phyloP scores from a whole-genome alignment of 495 filamentous ascomycete species.

The Talaromyces thailandensis region DNA sequence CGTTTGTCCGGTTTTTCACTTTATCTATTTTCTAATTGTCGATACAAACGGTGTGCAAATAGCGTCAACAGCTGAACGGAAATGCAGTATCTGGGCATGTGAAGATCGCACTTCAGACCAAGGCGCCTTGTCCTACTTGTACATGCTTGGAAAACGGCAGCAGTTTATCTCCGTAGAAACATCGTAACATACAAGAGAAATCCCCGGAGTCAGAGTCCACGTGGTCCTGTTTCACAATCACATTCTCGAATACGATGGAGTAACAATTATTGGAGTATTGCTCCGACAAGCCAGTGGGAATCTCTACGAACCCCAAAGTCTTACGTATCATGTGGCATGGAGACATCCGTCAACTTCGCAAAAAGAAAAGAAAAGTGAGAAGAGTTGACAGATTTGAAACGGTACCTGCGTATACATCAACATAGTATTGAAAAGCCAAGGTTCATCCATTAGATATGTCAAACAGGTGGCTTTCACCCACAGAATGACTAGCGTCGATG shows the following conservation, averaged over 20 bases:
- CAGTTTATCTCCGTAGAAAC: not conserved
- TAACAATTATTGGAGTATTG: not conserved
- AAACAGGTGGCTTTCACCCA: not conserved
- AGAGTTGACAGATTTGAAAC: not conserved
- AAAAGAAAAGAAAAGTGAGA: not conserved
- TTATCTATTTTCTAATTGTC: not conserved
- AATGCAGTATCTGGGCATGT: not conserved
- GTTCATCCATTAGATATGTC: not conserved
- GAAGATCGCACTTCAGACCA: not conserved
- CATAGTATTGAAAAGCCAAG: not conserved
- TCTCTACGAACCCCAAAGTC: not conserved
- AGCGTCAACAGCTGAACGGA: not conserved
- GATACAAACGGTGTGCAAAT: not conserved
- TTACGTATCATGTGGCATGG: not conserved
- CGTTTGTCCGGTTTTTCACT: not conserved
- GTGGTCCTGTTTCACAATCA: constrained; percentile 3
- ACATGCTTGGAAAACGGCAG: too few species aligned
- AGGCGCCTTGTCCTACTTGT: not conserved
- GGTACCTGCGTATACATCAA: not conserved
- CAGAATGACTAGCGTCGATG: not conserved
- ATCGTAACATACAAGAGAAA: not conserved
- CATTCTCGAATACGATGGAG: not conserved
- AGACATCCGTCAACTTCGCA: not conserved
- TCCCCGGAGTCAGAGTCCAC: not conserved
- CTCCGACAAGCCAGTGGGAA: not conserved